Base-by-base conservation (phyloP, 2,329 filamentous ascomycete species). In the Xylariaceae sp. region DNA sequence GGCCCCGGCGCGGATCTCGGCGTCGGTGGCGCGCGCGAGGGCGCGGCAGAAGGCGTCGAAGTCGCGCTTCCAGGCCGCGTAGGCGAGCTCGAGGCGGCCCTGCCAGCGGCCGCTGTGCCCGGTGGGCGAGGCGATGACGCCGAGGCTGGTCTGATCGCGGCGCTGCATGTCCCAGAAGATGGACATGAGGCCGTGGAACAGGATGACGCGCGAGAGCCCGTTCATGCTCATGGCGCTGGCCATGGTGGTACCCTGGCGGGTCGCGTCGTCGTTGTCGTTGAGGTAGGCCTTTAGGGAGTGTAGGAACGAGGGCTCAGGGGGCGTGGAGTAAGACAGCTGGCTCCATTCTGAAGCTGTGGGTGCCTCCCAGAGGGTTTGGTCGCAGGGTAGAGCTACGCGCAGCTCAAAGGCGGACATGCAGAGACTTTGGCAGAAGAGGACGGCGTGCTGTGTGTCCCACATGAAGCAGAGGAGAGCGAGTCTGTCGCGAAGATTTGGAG, bases 321-420 rank as follows among this genome's bases (percentile, higher is more conserved):
- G 36, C 32, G 66, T 63, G 37, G 61, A 59, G 19, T 61, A 48
- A 1, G 68, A 66, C 6, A 67, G 49, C 2, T 66, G 64, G 1
- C 64, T 62, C 77, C 78, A 79, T 28, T 71, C 66, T 6, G 68
- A 63, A 0, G 76, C 69, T 0, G 74, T 71, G 2, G 66, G 57
- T 2, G 79, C 77, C 54, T 82, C 78, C 79, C 79, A 84, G 0
- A 74, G 51, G 0, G 64, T 55, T 37, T 78, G 67, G 31, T 71
- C 66, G 50, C 76, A 81, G 0, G 79, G 79, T 2, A 83, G 56
- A 2, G 69, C 66, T 0, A 78, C 69, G 1, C 76, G 70, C 1
- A 84, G 66, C 50, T 83, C 79, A 37, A 82, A 82, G 0, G 78
- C 76, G 1, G 77, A 82, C 78, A 83, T 83, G 59, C 79, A 83